A percentile compares a stretch with the other conserved stretches of the same genome.
Evolutionary conservation across 805 yeast species (phyloP).

Genomic region (Candida wancherniae): DNA sequence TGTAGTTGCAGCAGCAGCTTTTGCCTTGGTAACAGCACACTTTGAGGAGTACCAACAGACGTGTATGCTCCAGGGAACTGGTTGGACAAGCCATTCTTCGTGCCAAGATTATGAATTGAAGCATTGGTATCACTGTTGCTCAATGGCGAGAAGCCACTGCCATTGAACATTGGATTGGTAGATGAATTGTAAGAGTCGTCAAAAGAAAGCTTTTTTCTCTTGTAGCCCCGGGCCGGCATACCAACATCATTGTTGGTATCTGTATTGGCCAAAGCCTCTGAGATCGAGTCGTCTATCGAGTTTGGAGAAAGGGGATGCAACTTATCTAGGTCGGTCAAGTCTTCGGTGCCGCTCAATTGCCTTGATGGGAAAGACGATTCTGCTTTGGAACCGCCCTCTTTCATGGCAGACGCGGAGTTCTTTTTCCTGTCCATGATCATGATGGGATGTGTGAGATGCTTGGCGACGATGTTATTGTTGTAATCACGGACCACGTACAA

Average conservation of each 20-base stretch:
- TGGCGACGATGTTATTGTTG: slow-evolving; percentile 62
- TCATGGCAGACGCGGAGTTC: slow-evolving; percentile 29
- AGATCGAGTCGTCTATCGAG: slow-evolving; percentile 56
- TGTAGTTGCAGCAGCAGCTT: slow-evolving; percentile 17
- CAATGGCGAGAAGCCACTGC: slow-evolving; percentile 43
- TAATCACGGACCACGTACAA: slow-evolving; percentile 63
- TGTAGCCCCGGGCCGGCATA: slow-evolving; percentile 29
- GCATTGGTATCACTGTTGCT: slow-evolving; percentile 43
- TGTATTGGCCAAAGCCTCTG: slow-evolving; percentile 45
- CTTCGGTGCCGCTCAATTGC: slow-evolving; percentile 3
- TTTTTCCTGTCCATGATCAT: slow-evolving; percentile 95
- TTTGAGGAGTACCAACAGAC: slow-evolving; percentile 2
- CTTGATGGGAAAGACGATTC: background rate
- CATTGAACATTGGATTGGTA: slow-evolving; percentile 36
- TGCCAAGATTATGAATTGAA: slow-evolving; percentile 16
- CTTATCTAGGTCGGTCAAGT: slow-evolving; percentile 5
- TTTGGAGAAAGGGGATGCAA: slow-evolving; percentile 53
- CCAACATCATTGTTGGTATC: slow-evolving; percentile 23
- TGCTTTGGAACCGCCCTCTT: slow-evolving; percentile 5
- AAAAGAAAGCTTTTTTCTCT: slow-evolving; percentile 46
- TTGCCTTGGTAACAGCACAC: slow-evolving; percentile 13
- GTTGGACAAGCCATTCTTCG: slow-evolving; percentile 5
- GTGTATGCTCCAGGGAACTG: slow-evolving; percentile 2
- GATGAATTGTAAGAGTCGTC: slow-evolving; percentile 38
- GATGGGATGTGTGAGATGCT: slow-evolving; percentile 64